phyloP scores from a whole-genome alignment of 306 rosid genomes.

The Citrullus amarus region DNA sequence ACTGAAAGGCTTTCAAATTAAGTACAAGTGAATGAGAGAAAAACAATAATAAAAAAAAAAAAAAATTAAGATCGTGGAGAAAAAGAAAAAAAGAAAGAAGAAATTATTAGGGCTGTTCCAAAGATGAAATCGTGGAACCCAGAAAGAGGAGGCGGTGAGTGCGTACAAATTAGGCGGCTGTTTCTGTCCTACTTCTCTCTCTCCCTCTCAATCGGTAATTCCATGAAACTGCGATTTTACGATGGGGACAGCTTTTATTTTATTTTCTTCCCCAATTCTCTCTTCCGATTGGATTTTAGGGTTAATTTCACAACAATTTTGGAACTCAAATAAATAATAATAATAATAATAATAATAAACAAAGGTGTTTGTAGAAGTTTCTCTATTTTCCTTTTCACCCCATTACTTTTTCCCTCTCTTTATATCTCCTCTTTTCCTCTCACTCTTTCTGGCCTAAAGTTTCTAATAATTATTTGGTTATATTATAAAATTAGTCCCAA shows the following conservation, averaged over 20 bases:
- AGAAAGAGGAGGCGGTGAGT: not conserved
- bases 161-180: slow-evolving; percentile 10
- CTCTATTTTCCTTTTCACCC: not conserved
- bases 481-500: too few relatives aligned
- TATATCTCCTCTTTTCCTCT: too few relatives aligned
- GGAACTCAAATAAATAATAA: not conserved
- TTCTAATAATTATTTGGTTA: too few relatives aligned
- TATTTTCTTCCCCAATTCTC: not conserved
- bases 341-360: too few relatives aligned
- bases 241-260: not conserved
- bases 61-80: not conserved
- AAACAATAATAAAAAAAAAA: not conserved
- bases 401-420: too few relatives aligned
- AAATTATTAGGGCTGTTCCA: slow-evolving; percentile 10
- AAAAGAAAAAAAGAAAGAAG: not conserved
- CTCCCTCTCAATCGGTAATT: not conserved
- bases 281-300: not conserved
- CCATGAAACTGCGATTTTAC: not conserved
- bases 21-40: not conserved
- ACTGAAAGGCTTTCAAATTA: not conserved
- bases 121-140: not conserved
- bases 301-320: slow-evolving; percentile 3
- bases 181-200: not conserved
- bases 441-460: too few relatives aligned
- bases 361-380: not conserved